phyloP scores from a whole-genome alignment of 108 stramenopile species.

The Cyclotella atomus region DNA sequence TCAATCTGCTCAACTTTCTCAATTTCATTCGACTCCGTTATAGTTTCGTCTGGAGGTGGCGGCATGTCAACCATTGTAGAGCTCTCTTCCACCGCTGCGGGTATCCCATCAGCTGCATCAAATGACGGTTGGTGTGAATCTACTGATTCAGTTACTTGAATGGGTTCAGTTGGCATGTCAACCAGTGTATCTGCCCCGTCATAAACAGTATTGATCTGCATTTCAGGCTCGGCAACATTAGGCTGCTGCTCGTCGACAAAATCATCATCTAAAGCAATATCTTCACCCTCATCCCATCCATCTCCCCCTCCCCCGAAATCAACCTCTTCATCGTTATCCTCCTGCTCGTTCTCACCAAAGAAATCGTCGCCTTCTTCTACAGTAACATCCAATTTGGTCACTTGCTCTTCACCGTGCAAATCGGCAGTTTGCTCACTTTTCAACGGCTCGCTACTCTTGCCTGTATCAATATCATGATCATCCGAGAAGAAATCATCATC shows the following conservation, averaged over 20 bases:
- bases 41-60: too few species aligned
- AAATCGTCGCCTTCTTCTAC: conserved; percentile 1
- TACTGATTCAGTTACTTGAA: too few species aligned
- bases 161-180: too few species aligned
- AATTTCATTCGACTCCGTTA: too few species aligned
- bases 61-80: neutral
- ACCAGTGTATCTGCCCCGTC: neutral
- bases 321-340: conserved; percentile 5
- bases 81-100: neutral
- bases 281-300: conserved; percentile 43
- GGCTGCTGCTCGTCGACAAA: neutral
- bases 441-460: neutral
- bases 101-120: neutral
- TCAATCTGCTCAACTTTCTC: neutral
- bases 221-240: neutral
- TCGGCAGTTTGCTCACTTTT: too few species aligned
- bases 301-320: conserved; percentile 24
- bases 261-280: conserved; percentile 28
- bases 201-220: neutral
- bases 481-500: conserved; percentile 48
- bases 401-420: neutral
- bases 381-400: neutral
- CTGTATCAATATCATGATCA: conserved; percentile 3
- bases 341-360: conserved; percentile 15
- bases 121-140: neutral